Base-by-base conservation (phyloP, 257 asterid species). In the Solanum peruvianum region DNA sequence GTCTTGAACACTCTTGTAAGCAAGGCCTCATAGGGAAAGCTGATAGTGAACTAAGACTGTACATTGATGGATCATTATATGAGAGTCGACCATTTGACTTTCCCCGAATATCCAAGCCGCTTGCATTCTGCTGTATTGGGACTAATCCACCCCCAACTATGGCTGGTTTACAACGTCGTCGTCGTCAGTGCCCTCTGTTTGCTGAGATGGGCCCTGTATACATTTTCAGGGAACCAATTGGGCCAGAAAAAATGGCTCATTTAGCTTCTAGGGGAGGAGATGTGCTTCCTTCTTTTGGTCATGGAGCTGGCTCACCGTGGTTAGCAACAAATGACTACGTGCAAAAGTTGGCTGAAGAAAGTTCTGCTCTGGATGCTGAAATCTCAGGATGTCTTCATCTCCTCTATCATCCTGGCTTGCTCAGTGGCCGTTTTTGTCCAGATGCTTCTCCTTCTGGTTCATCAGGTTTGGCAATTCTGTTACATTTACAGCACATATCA, bases 101-200 rank as follows among this genome's bases (percentile, higher is more conserved):
- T 90, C 99, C 99, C 45, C 92, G 97, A 89, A 97, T 97, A 91
- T 95, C 99, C 87, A 97, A 93, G 92, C 98, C 98, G n/a, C 98
- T 97, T 87, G 97, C 99, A 67, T 97, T 95, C 91, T 97, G 99
- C 93, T 97, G 99, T 91, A 95, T 97, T 64, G 99, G 99, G 77
- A 97, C 99, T 83, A 97, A 97, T 91, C 99, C 99, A 87, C 99
- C 99, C 78, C 99, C 99, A 89, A 97, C 99, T 83, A 97, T 97
- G 97, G 99, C 99, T 91, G 99, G 99, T 76, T 90, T 95, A 90
- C 99, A 95, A 88, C 98, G 99, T 20, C 99, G 99, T 42, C 98
- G 99, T 76, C 98, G 99, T 86, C 99, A 96, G 87, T 96, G 99
- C 91, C 99, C 99, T 87, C 88, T 96, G 94, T 96, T 96, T 95